Base-by-base conservation (phyloP, 169 alveolate genomes). In the Amoebophrya sp. region DNA sequence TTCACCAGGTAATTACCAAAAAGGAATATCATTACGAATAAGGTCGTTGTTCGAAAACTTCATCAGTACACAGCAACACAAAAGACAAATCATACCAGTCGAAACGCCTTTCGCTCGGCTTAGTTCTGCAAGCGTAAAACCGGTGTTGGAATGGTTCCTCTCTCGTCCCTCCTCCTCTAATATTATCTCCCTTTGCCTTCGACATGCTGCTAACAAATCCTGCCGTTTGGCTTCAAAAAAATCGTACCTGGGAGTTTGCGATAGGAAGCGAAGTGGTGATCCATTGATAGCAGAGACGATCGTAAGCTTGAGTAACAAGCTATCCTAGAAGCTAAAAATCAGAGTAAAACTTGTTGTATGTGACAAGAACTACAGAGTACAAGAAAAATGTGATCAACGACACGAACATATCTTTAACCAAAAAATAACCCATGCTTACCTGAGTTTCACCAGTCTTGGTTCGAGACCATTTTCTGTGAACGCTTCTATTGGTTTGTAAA, bases 241-340 rank as follows among this genome's bases (percentile, higher is more conserved):
- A 24, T 90, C 92, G 41, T 90, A 90, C 47, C 92, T 90, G 91
- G n/a, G n/a, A n/a, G n/a, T n/a, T n/a, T n/a, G n/a, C n/a, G n/a
- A n/a, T n/a, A n/a, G n/a, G n/a, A n/a, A n/a, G n/a, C n/a, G n/a
- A n/a, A n/a, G n/a, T n/a, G n/a, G n/a, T n/a, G n/a, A n/a, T n/a
- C n/a, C n/a, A n/a, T n/a, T n/a, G n/a, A n/a, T n/a, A n/a, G n/a
- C n/a, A n/a, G n/a, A n/a, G n/a, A n/a, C n/a, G n/a, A n/a, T n/a
- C n/a, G n/a, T n/a, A n/a, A n/a, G n/a, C n/a, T n/a, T n/a, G n/a
- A n/a, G n/a, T n/a, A n/a, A n/a, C n/a, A n/a, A n/a, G n/a, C n/a
- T n/a, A n/a, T n/a, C n/a, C n/a, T n/a, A n/a, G n/a, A n/a, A n/a
- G n/a, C n/a, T n/a, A n/a, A n/a, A n/a, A n/a, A n/a, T n/a, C n/a